Conservation (phyloP, 495 filamentous ascomycete species). For the Aspergillus campestris region DNA sequence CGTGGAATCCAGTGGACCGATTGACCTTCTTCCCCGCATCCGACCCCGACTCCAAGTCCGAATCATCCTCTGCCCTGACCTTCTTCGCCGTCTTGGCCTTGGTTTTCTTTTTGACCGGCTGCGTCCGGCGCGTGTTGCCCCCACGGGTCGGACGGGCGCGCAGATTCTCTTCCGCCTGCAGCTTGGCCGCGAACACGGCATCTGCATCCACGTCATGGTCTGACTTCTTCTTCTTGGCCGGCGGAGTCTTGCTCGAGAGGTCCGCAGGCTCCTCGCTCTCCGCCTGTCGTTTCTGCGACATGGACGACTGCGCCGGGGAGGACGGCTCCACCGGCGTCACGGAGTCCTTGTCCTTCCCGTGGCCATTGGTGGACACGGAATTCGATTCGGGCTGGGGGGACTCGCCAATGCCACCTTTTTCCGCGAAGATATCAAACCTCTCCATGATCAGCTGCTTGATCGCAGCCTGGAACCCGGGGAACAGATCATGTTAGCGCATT, state of each 20-base stretch:
- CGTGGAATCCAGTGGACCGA: conserved; percentile 59
- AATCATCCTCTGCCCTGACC: conserved; percentile 71
- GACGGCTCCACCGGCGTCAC: conserved; percentile 32
- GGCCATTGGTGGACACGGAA: conserved; percentile 35
- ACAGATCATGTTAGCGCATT: conserved; percentile 4
- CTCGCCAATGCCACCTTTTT: conserved; percentile 32
- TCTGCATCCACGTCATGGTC: conserved; percentile 61
- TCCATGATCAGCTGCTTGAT: conserved; percentile 80
- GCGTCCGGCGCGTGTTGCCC: conserved; percentile 45
- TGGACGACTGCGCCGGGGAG: conserved; percentile 43
- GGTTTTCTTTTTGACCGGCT: conserved; percentile 50
- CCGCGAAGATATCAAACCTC: conserved; percentile 75
- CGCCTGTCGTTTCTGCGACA: conserved; percentile 48
- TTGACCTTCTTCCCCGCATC: conserved; percentile 58
- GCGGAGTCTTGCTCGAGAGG: conserved; percentile 33
- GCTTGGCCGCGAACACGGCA: conserved; percentile 71
- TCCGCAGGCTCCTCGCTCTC: conserved; percentile 43
- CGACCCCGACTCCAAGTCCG: conserved; percentile 56
- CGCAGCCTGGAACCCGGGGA: conserved; percentile 44
- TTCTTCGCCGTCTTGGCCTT: conserved; percentile 67
- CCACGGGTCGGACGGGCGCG: conserved; percentile 65
- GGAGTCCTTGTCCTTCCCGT: conserved; percentile 17
- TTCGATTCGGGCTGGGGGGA: conserved; percentile 23
- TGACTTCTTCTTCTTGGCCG: conserved; percentile 49
- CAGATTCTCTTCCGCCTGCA: conserved; percentile 88